phyloP scores from a whole-genome alignment of 495 filamentous ascomycete species.

The Saxophila tyrrhenica region DNA sequence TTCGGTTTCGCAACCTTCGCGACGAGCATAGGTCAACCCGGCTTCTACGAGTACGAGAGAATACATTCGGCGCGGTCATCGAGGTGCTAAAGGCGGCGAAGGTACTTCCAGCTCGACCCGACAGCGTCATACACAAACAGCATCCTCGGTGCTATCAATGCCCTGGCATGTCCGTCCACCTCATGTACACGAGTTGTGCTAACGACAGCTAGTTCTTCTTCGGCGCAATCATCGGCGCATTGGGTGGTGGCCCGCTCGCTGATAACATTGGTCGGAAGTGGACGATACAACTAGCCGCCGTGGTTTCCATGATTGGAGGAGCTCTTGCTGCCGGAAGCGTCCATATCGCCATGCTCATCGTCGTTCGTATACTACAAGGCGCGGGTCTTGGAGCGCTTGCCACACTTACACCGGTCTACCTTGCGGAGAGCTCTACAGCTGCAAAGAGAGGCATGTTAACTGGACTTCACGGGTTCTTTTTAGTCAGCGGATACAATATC shows the following conservation, averaged over 20 bases:
- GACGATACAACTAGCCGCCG: slow-evolving; percentile 8
- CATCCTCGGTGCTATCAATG: slow-evolving; percentile 25
- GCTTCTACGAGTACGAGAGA: slow-evolving; percentile 17
- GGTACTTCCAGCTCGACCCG: slow-evolving; percentile 22
- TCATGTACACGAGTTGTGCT: too few species aligned
- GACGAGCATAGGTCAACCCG: slow-evolving; percentile 20
- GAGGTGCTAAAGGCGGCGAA: too few species aligned
- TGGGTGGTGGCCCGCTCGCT: slow-evolving; percentile 16
- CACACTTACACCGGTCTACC: slow-evolving; percentile 8
- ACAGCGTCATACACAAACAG: slow-evolving; percentile 20
- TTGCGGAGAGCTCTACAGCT: slow-evolving; percentile 4
- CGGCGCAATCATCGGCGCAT: slow-evolving; percentile 20
- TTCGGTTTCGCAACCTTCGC: slow-evolving; percentile 24
- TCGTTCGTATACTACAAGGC: slow-evolving; percentile 7
- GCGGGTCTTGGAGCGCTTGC: slow-evolving; percentile 5
- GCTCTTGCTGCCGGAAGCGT: slow-evolving; percentile 23
- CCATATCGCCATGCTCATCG: slow-evolving; percentile 22
- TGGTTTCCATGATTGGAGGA: slow-evolving; percentile 18
- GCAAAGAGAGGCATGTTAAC: slow-evolving; percentile 6
- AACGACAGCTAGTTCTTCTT: too few species aligned
- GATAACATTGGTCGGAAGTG: slow-evolving; percentile 20
- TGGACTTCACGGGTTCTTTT: slow-evolving; percentile 26
- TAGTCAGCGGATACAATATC: slow-evolving; percentile 61
- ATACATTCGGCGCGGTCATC: too few species aligned
- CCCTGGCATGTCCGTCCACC: too few species aligned